Evolutionary conservation across 2,329 filamentous ascomycete genomes (phyloP).

Genomic region (Fusarium lateritium): DNA sequence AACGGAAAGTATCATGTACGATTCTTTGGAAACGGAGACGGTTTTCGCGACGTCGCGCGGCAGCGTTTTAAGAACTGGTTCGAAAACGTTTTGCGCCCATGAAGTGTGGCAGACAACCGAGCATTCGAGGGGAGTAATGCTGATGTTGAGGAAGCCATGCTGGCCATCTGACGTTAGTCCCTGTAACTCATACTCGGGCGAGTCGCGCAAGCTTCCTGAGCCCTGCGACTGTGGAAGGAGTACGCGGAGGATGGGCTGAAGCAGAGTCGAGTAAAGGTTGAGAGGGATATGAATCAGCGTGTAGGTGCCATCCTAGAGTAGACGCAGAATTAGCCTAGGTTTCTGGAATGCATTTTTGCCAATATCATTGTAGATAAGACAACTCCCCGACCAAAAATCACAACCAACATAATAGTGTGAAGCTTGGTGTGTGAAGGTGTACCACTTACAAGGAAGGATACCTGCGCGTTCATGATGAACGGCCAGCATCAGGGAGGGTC

Average conservation of each 20-base stretch:
- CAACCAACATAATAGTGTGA: background rate
- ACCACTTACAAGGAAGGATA: conserved; percentile 69
- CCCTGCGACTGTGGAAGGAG: conserved; percentile 76
- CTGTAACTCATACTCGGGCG: conserved; percentile 58
- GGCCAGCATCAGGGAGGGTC: conserved; percentile 21
- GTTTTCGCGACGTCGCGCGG: conserved; percentile 65
- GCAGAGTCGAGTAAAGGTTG: conserved; percentile 80
- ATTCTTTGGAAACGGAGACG: conserved; percentile 84
- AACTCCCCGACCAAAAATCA: background rate
- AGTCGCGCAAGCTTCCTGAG: conserved; percentile 55
- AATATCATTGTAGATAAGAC: background rate
- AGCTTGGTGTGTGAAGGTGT: background rate
- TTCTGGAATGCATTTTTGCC: background rate
- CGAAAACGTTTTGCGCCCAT: conserved; percentile 82
- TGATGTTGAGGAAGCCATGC: conserved; percentile 93
- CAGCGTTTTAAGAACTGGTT: conserved; percentile 77
- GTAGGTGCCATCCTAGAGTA: conserved; percentile 82
- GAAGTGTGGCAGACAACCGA: conserved; percentile 88
- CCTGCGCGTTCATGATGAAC: conserved; percentile 68
- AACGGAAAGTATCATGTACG: conserved; percentile 91
- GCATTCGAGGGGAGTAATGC: conserved; percentile 91
- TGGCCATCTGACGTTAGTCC: conserved; percentile 67
- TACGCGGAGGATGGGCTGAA: conserved; percentile 89
- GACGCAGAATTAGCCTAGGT: conserved; percentile 51
- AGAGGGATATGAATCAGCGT: conserved; percentile 93